These are phyloP conservation scores for Thermothelomyces thermophilus DNA, from an alignment of 2,329 filamentous ascomycete species.

Conservation along the genomic window DNA sequence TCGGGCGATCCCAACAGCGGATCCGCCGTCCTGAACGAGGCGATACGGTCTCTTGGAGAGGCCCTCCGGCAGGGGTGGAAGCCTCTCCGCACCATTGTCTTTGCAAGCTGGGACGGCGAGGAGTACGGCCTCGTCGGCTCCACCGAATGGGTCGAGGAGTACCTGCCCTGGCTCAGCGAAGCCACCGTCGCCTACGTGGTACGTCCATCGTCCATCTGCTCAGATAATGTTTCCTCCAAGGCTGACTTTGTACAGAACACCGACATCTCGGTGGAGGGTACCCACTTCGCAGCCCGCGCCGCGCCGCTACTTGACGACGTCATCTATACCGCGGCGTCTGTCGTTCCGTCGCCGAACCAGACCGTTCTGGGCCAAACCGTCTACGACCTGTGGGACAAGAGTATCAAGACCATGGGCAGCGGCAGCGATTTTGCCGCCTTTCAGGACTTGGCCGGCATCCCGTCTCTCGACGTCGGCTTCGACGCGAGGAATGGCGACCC, in stretches of 20 bases:
- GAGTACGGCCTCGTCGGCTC: slow-evolving; percentile 83
- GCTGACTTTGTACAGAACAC: slow-evolving; percentile 48
- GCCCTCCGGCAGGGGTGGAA: slow-evolving; percentile 70
- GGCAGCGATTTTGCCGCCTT: slow-evolving; percentile 71
- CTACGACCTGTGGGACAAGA: slow-evolving; percentile 57
- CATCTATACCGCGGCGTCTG: slow-evolving; percentile 57
- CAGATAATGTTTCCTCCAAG: not conserved
- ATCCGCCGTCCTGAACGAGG: slow-evolving; percentile 72
- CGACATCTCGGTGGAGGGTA: slow-evolving; percentile 65
- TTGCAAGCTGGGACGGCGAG: slow-evolving; percentile 76
- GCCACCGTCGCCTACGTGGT: slow-evolving; percentile 69
- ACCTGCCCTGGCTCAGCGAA: slow-evolving; percentile 68
- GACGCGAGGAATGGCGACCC: slow-evolving; percentile 37
- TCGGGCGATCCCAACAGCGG: slow-evolving; percentile 77
- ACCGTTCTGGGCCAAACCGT: slow-evolving; percentile 63
- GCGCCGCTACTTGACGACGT: slow-evolving; percentile 71
- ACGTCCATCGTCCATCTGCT: not conserved
- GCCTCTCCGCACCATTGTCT: slow-evolving; percentile 82
- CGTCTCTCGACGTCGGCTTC: slow-evolving; percentile 60
- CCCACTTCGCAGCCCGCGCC: slow-evolving; percentile 56
- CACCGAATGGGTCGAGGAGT: slow-evolving; percentile 91
- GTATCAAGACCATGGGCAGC: slow-evolving; percentile 60
- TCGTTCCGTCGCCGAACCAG: slow-evolving; percentile 68
- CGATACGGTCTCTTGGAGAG: slow-evolving; percentile 65
- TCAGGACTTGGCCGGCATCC: slow-evolving; percentile 63